A percentile compares a stretch with the other conserved stretches of the same genome.
These are phyloP conservation scores for Aphanomyces euteiches DNA, from an alignment of 352 stramenopile species.

Conservation along the genomic window DNA sequence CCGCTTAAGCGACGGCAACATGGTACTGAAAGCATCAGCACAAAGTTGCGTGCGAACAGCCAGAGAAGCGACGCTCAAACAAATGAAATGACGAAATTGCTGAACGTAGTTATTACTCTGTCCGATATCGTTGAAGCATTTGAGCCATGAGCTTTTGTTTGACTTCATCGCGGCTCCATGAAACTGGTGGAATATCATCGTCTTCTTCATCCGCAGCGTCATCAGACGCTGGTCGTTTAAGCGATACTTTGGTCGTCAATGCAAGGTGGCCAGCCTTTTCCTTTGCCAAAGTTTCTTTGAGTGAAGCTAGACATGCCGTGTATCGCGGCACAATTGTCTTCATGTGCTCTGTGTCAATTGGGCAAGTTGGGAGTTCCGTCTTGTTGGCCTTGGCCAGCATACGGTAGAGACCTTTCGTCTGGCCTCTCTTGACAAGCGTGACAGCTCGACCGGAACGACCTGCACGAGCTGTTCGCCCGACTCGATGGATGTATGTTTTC, in stretches of 20 bases:
- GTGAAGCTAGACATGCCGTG: slow-evolving; percentile 56
- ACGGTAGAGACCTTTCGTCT: slow-evolving; percentile 71
- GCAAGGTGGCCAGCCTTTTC: slow-evolving; percentile 51
- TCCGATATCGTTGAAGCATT: not conserved
- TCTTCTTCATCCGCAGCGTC: slow-evolving; percentile 3
- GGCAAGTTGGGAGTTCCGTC: slow-evolving; percentile 66
- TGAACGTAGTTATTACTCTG: too few relatives aligned
- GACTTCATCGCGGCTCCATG: slow-evolving; percentile 14
- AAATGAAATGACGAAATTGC: too few relatives aligned
- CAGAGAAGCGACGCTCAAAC: too few relatives aligned
- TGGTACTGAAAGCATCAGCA: too few relatives aligned
- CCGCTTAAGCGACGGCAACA: too few relatives aligned
- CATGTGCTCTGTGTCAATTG: slow-evolving; percentile 66
- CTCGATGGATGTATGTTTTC: slow-evolving; percentile 90
- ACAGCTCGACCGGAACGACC: slow-evolving; percentile 67
- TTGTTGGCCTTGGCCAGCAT: slow-evolving; percentile 84
- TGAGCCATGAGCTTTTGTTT: slow-evolving; percentile 11
- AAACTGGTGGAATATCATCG: not conserved
- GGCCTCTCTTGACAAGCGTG: slow-evolving; percentile 79
- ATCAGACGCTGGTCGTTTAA: not conserved
- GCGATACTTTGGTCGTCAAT: slow-evolving; percentile 24
- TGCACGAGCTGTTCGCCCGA: slow-evolving; percentile 76
- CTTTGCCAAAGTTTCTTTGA: slow-evolving; percentile 74
- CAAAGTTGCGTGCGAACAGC: too few relatives aligned
- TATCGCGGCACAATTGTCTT: slow-evolving; percentile 75